Conservation (phyloP, 1,139 yeast genomes). For the Kurtzmaniella quercitrusa region DNA sequence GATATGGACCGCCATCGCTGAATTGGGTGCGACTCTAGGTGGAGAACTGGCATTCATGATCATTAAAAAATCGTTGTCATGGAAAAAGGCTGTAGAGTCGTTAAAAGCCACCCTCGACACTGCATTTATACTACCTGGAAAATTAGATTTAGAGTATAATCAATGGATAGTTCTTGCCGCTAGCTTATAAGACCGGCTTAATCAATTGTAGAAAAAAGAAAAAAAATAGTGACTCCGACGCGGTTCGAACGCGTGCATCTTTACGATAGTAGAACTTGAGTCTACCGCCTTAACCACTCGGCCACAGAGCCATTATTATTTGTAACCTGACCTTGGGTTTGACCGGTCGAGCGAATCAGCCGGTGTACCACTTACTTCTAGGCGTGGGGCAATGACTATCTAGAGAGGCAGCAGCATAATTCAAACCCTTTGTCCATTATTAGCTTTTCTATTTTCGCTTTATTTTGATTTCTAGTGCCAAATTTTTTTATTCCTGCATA, state of each 20-base stretch:
- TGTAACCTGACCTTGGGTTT: background rate
- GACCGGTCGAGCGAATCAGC: too few species aligned
- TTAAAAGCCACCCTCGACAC: slow-evolving; percentile 1
- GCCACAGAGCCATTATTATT: background rate
- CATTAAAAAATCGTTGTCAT: background rate
- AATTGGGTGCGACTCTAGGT: background rate
- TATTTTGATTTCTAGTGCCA: too few species aligned
- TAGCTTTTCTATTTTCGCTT: too few species aligned
- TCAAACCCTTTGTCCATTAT: too few species aligned
- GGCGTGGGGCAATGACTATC: too few species aligned
- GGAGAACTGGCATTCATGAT: background rate
- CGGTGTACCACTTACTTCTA: too few species aligned
- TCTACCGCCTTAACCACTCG: slow-evolving; percentile 2
- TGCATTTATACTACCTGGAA: background rate
- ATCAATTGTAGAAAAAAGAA: background rate
- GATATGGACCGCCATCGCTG: background rate
- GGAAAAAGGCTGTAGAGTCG: background rate
- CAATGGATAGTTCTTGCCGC: slow-evolving; percentile 3
- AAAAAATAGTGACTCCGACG: slow-evolving; percentile 1
- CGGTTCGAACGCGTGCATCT: slow-evolving; percentile 2
- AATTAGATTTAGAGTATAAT: background rate
- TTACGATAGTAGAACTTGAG: slow-evolving; percentile 1
- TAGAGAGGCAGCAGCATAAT: too few species aligned
- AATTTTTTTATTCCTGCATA: background rate
- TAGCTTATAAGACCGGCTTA: background rate